These are phyloP conservation scores for Ogataea naganishii DNA, from an alignment of 805 yeast genomes.

Conservation along the genomic window DNA sequence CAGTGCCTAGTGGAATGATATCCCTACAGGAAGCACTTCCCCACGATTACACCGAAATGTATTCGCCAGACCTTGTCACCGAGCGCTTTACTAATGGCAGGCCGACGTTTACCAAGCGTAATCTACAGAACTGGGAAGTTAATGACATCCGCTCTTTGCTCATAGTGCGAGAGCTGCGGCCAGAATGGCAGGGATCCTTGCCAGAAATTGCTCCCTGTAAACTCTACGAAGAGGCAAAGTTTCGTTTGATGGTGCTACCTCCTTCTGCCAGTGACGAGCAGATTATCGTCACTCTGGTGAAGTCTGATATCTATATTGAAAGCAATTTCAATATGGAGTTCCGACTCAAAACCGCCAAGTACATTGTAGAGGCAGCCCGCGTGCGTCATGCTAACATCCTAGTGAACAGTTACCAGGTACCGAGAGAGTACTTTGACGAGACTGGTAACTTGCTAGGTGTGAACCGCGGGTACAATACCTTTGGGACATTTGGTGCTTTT, in stretches of 20 bases:
- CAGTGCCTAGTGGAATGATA: conserved; percentile 7
- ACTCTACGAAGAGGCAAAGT: conserved; percentile 23
- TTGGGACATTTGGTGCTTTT: no score
- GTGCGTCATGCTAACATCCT: conserved; percentile 29
- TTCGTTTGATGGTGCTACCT: conserved; percentile 44
- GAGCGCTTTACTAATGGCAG: conserved; percentile 48
- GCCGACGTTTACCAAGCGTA: conserved; percentile 54
- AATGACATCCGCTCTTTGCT: conserved; percentile 62
- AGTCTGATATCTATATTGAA: conserved; percentile 59
- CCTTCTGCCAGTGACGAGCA: conserved; percentile 38
- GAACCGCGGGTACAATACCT: no score
- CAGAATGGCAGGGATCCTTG: conserved; percentile 47
- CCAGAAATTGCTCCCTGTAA: conserved; percentile 32
- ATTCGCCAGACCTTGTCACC: conserved; percentile 43
- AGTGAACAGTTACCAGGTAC: conserved; percentile 15
- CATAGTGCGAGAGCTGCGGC: conserved; percentile 38
- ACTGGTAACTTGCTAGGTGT: conserved; percentile 8
- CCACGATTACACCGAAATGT: conserved; percentile 41
- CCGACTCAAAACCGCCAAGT: conserved; percentile 50
- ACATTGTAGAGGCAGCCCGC: conserved; percentile 52
- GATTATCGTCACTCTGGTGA: conserved; percentile 40
- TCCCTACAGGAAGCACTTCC: conserved; percentile 47
- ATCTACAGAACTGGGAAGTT: conserved; percentile 59
- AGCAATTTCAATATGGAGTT: conserved; percentile 47
- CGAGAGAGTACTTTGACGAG: conserved; percentile 11